phyloP scores from a whole-genome alignment of 495 filamentous ascomycete species.

The Haplographium delicatum region DNA sequence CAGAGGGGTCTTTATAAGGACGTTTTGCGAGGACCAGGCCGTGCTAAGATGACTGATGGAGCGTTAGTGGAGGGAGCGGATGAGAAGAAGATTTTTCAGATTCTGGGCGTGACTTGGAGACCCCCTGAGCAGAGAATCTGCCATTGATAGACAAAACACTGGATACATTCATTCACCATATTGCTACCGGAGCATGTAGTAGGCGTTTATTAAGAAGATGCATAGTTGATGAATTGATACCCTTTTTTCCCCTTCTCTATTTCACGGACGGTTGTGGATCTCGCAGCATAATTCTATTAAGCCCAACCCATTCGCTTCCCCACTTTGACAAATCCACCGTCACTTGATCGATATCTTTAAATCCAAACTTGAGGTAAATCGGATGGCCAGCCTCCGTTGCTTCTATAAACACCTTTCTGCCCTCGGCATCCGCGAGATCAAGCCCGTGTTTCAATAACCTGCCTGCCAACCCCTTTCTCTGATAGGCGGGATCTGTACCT shows the following conservation, averaged over 20 bases:
- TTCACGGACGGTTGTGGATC: slow-evolving; percentile 8
- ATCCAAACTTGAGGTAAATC: slow-evolving; percentile 22
- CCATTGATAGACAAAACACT: slow-evolving; percentile 25
- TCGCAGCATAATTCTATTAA: slow-evolving; percentile 21
- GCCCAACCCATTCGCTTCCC: slow-evolving; percentile 7
- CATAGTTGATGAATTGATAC: slow-evolving; percentile 6
- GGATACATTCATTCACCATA: too few species aligned
- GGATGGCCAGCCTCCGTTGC: slow-evolving; percentile 18
- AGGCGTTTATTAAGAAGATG: neutral
- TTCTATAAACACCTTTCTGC: slow-evolving; percentile 19
- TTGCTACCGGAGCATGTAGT: too few species aligned
- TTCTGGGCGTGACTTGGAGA: slow-evolving; percentile 84
- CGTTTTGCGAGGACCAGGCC: slow-evolving; percentile 40
- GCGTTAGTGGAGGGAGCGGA: slow-evolving; percentile 68
- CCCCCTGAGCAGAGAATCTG: slow-evolving; percentile 77
- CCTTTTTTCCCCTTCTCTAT: neutral
- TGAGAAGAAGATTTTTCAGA: slow-evolving; percentile 82
- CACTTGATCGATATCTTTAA: slow-evolving; percentile 14
- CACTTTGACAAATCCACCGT: slow-evolving; percentile 17
- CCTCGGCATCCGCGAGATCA: slow-evolving; percentile 19
- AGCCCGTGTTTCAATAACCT: slow-evolving; percentile 21
- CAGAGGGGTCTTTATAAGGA: slow-evolving; percentile 77
- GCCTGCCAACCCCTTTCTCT: slow-evolving; percentile 18
- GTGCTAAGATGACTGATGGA: slow-evolving; percentile 62
- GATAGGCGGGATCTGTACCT: slow-evolving; percentile 11